phyloP scores from a whole-genome alignment of 345 rosid genomes.

The Laguncularia racemosa region DNA sequence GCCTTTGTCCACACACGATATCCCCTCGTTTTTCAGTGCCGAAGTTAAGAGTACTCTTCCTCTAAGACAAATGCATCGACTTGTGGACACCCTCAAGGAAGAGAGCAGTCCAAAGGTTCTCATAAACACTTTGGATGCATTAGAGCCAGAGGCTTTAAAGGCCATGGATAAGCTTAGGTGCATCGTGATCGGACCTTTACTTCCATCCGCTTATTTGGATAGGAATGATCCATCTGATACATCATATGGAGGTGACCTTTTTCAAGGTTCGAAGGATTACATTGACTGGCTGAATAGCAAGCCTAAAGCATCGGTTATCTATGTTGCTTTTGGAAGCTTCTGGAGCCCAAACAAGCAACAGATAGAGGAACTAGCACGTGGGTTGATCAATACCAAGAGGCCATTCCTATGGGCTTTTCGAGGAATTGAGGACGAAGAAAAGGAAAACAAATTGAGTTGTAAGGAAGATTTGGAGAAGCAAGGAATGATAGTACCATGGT shows the following conservation, averaged over 20 bases:
- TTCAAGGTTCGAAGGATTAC: conserved; percentile 18
- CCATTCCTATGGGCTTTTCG: conserved; percentile 33
- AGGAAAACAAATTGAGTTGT: conserved; percentile 6
- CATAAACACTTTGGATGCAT: conserved; percentile 52
- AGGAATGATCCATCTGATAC: conserved; percentile 9
- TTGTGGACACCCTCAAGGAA: conserved; percentile 20
- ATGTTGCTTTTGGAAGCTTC: conserved; percentile 33
- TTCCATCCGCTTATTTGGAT: conserved; percentile 25
- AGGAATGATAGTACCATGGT: conserved; percentile 36
- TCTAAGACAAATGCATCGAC: conserved; percentile 14
- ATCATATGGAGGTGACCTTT: conserved; percentile 26
- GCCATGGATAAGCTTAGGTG: conserved; percentile 17
- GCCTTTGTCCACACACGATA: conserved; percentile 23
- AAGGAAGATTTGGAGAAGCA: conserved; percentile 8
- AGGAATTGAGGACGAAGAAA: not conserved
- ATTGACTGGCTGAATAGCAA: conserved; percentile 36
- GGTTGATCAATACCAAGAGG: conserved; percentile 3
- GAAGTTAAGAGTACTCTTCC: not conserved
- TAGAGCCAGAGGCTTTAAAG: conserved; percentile 39
- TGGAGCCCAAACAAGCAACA: conserved; percentile 11
- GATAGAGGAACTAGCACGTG: conserved; percentile 28
- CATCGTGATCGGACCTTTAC: conserved; percentile 41
- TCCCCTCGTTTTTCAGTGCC: conserved; percentile 46
- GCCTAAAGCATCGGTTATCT: conserved; percentile 22
- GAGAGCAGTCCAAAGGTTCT: conserved; percentile 36